Percentiles rank a stretch among this genome's conserved stretches.
Conservation (phyloP, 2,329 filamentous ascomycete species). For the Nigrograna mackinnonii region DNA sequence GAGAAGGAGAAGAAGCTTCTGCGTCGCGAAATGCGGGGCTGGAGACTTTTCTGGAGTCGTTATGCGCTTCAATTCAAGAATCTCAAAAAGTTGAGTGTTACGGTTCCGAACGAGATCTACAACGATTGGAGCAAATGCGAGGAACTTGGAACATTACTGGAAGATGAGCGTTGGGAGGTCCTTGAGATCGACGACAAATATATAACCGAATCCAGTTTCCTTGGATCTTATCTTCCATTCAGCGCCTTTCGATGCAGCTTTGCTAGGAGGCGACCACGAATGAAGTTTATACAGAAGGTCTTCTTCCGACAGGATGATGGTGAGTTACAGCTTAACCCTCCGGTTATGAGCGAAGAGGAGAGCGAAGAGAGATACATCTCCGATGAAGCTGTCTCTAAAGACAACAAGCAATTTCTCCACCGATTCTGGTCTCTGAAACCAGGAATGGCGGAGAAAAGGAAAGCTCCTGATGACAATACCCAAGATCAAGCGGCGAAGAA, state of each 20-base stretch:
- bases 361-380: constrained; percentile 27
- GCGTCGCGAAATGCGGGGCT: constrained; percentile 35
- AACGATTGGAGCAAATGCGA: constrained; percentile 31
- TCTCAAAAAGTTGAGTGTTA: constrained; percentile 36
- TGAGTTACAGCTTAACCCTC: constrained; percentile 15
- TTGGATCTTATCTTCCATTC: constrained; percentile 22
- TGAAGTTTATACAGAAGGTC: constrained; percentile 36
- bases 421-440: constrained; percentile 26
- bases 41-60: constrained; percentile 39
- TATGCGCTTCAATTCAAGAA: constrained; percentile 39
- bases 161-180: constrained; percentile 34
- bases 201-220: constrained; percentile 12
- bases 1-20: constrained; percentile 30
- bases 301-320: constrained; percentile 33
- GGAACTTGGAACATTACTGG: constrained; percentile 21
- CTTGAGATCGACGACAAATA: constrained; percentile 28
- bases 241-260: constrained; percentile 14
- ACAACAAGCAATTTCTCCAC: constrained; percentile 13
- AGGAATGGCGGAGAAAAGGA: constrained; percentile 6
- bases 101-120: constrained; percentile 35
- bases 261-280: constrained; percentile 18
- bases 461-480: constrained; percentile 4
- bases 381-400: constrained; percentile 20
- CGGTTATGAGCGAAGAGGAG: constrained; percentile 15
- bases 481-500: not conserved